Percentiles rank a stretch among this genome's conserved stretches.
Evolutionary conservation across 345 rosid genomes (phyloP).

Genomic region (Populus euphratica): DNA sequence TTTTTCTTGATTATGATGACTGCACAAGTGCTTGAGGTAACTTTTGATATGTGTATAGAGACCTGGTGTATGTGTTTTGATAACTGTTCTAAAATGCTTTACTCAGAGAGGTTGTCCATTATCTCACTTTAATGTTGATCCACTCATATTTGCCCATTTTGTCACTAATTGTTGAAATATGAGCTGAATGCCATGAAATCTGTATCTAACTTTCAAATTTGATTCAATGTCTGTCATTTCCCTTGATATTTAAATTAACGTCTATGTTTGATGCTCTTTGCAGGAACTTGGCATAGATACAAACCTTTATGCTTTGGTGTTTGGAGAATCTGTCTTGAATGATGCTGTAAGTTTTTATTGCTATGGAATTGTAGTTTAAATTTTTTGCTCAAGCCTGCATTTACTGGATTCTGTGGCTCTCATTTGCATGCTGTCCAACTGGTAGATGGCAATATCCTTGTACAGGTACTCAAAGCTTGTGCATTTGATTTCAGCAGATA

Average conservation of each 20-base stretch:
- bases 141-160: not conserved
- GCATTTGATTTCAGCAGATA: conserved; percentile 4
- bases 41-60: too few relatives aligned
- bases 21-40: too few relatives aligned
- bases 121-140: not conserved
- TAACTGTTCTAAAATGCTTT: too few relatives aligned
- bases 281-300: conserved; percentile 96
- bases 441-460: conserved; percentile 93
- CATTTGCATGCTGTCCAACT: not conserved
- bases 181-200: conserved; percentile 1
- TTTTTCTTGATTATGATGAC: too few relatives aligned
- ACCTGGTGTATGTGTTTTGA: too few relatives aligned
- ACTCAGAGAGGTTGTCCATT: too few relatives aligned
- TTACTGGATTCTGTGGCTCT: not conserved
- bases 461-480: conserved; percentile 61
- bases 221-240: too few relatives aligned
- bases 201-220: too few relatives aligned
- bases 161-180: not conserved
- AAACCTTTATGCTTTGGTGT: conserved; percentile 93
- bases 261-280: conserved; percentile 15
- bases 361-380: conserved; percentile 4
- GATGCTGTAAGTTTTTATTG: conserved; percentile 74
- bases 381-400: not conserved
- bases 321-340: conserved; percentile 97
- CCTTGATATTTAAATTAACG: not conserved